phyloP scores from a whole-genome alignment of 202 grass and related monocot species.

The Cymbopogon flexuosus region DNA sequence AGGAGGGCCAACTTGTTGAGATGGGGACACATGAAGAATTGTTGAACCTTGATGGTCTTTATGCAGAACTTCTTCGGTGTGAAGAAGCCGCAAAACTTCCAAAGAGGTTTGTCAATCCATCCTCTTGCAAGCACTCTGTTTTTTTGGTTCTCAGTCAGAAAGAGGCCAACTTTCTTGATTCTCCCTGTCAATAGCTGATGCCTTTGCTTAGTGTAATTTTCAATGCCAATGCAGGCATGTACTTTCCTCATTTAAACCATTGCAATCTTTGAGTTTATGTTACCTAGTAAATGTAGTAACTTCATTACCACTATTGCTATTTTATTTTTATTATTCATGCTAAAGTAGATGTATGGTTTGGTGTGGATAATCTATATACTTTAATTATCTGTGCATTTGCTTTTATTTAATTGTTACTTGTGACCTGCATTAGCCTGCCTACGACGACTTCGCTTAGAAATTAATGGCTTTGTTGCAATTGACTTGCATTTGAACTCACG shows the following conservation, averaged over 20 bases:
- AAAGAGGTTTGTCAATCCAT: constrained; percentile 62
- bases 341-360: neutral
- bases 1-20: constrained; percentile 93
- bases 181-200: neutral
- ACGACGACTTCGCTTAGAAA: neutral
- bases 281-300: neutral
- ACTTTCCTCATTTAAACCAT: neutral
- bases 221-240: neutral
- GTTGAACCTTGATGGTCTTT: constrained; percentile 80
- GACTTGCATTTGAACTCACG: neutral
- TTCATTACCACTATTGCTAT: neutral
- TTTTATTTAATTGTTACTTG: neutral
- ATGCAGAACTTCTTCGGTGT: constrained; percentile 86
- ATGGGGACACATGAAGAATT: constrained; percentile 98
- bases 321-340: neutral
- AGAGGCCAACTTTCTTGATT: neutral
- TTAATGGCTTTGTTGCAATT: neutral
- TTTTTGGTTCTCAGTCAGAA: neutral
- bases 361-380: neutral
- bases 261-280: neutral
- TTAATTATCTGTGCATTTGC: neutral
- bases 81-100: constrained; percentile 92
- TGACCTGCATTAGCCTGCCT: neutral
- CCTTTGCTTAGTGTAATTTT: neutral
- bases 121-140: neutral